phyloP scores from a whole-genome alignment of 208 protist species.

The Leishmania turanica region DNA sequence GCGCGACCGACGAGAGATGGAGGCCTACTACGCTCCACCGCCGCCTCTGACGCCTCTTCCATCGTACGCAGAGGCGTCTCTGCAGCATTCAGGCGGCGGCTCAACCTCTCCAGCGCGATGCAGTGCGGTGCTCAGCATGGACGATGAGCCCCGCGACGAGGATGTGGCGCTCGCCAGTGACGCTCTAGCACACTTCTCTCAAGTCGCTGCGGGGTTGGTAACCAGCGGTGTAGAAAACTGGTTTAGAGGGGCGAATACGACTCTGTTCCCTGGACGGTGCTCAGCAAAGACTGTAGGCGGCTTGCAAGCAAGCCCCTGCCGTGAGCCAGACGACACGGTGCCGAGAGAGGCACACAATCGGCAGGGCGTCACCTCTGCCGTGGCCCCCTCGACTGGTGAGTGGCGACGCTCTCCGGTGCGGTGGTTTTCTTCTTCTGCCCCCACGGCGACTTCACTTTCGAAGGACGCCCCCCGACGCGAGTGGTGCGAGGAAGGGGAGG shows the following conservation, averaged over 20 bases:
- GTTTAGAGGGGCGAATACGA: too few species aligned
- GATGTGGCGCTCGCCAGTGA: not conserved
- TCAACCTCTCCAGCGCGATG: constrained; percentile 1
- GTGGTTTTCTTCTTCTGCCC: constrained; percentile 11
- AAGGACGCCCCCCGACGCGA: not conserved
- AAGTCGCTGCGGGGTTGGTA: not conserved
- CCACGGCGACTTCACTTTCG: not conserved
- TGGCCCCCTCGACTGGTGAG: not conserved
- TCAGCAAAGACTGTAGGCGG: not conserved
- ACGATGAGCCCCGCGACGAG: constrained; percentile 9
- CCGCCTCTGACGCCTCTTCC: constrained; percentile 5
- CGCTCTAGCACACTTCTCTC: not conserved
- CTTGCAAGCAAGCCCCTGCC: constrained; percentile 15
- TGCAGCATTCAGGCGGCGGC: not conserved
- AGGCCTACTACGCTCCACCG: not conserved
- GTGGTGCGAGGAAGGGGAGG: not conserved
- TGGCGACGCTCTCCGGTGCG: constrained; percentile 27
- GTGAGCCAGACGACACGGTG: constrained; percentile 21
- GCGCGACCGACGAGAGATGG: constrained; percentile 19
- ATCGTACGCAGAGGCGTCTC: not conserved
- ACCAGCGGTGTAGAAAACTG: not conserved
- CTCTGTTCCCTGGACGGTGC: not conserved
- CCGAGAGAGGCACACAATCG: constrained; percentile 15
- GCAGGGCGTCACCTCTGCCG: constrained; percentile 35
- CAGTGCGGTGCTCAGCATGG: constrained; percentile 24